These are phyloP conservation scores for Penicillium coffeae DNA, from an alignment of 495 filamentous ascomycete species.

Conservation along the genomic window DNA sequence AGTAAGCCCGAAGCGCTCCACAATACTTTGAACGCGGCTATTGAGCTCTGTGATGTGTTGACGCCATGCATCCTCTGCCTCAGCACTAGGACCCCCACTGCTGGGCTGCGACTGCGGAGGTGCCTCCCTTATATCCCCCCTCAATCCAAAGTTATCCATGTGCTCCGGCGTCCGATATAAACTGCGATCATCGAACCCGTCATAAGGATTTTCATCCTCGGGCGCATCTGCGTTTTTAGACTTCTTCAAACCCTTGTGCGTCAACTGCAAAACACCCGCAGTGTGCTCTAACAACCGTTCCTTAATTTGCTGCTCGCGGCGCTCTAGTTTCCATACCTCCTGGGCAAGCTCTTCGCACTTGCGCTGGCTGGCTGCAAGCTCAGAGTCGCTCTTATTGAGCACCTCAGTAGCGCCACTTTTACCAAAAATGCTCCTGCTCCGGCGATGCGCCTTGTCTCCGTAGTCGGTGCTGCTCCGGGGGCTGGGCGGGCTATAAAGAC, in stretches of 20 bases:
- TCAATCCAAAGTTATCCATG: constrained; percentile 50
- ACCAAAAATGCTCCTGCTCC: constrained; percentile 52
- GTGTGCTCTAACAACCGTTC: constrained; percentile 80
- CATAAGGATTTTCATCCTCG: constrained; percentile 65
- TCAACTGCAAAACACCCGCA: constrained; percentile 83
- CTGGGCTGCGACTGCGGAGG: constrained; percentile 9
- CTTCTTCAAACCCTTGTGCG: constrained; percentile 64
- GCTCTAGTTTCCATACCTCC: constrained; percentile 75
- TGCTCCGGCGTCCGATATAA: constrained; percentile 71
- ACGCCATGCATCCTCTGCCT: constrained; percentile 32
- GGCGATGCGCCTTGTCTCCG: constrained; percentile 24
- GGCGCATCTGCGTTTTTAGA: constrained; percentile 49
- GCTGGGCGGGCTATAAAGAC: constrained; percentile 63
- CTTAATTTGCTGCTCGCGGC: constrained; percentile 65
- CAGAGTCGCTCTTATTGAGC: constrained; percentile 62
- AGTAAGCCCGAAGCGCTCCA: constrained; percentile 44
- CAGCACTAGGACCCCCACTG: constrained; percentile 6
- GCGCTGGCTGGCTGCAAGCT: constrained; percentile 65
- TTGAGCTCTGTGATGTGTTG: constrained; percentile 50
- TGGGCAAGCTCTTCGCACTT: constrained; percentile 82
- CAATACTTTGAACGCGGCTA: constrained; percentile 46
- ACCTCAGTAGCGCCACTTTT: constrained; percentile 25
- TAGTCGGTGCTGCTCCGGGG: constrained; percentile 33
- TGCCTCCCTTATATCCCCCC: constrained; percentile 19
- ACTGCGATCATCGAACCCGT: constrained; percentile 74